Percentiles rank a stretch among this genome's conserved stretches.
Conservation (phyloP, 2,329 filamentous ascomycete species). For the Monosporascus sp. region DNA sequence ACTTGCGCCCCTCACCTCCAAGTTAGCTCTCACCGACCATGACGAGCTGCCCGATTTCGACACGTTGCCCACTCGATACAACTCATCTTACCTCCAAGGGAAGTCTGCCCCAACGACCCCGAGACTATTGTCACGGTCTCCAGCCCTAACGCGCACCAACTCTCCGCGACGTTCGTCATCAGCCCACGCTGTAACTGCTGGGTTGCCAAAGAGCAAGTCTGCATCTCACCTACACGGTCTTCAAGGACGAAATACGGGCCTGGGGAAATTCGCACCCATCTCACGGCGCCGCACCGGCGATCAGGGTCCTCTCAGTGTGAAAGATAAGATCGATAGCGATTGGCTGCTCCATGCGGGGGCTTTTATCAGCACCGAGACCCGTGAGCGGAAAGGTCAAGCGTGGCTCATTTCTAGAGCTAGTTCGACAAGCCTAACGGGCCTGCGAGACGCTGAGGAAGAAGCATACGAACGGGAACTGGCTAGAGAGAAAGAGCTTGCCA, state of each 20-base stretch:
- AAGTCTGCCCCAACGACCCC: conserved; percentile 61
- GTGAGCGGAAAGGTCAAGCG: conserved; percentile 63
- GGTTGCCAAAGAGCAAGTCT: conserved; percentile 57
- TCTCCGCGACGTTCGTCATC: conserved; percentile 38
- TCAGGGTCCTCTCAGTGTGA: neutral
- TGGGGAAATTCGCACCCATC: conserved; percentile 17
- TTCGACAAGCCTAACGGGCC: conserved; percentile 54
- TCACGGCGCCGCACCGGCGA: conserved; percentile 26
- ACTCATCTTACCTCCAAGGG: conserved; percentile 53
- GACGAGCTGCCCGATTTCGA: conserved; percentile 38
- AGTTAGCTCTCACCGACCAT: conserved; percentile 51
- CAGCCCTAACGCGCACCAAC: conserved; percentile 42
- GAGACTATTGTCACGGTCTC: conserved; percentile 54
- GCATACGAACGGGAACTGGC: conserved; percentile 46
- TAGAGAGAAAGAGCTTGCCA: conserved; percentile 43
- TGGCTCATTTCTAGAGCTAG: conserved; percentile 63
- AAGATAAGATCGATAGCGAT: conserved; percentile 48
- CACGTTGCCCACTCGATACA: conserved; percentile 27
- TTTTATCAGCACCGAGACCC: conserved; percentile 53
- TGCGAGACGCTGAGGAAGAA: conserved; percentile 47
- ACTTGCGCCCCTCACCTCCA: conserved; percentile 59
- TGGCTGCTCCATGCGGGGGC: conserved; percentile 62
- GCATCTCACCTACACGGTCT: conserved; percentile 45
- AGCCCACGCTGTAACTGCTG: conserved; percentile 23
- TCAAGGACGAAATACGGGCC: conserved; percentile 15